Evolutionary conservation across 352 stramenopile genomes (phyloP), one percentile per base, ranked within the genome.

Genomic region (Phytopythium oedochilum): DNA sequence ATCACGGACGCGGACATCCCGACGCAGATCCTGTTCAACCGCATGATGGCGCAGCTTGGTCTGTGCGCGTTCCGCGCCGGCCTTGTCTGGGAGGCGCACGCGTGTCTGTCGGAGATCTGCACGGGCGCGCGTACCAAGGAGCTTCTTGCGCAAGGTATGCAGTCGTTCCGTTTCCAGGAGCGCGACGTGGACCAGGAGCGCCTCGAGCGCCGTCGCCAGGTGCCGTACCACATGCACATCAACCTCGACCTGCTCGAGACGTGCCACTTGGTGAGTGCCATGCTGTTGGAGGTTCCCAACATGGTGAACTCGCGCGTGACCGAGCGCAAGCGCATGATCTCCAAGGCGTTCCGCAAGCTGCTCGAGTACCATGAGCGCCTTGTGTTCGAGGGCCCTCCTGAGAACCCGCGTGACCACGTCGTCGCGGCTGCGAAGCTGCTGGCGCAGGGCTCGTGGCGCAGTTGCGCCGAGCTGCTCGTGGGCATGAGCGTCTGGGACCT

Each of bases 221-320:
- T 99, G 54, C 97, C 97, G 31, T 99, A 98, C 80, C 97, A 99
- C 78, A 98, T 99, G 90, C 97, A 99, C 79, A 98, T 99, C 68
- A 99, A 99, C 72, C 74, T 99, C 20, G 97, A 99, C 66, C 66
- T 99, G 59, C 78, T 99, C 32, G 97, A 99, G 70, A 96, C 91
- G 54, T 98, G 89, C 70, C 97, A 99, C 77, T 79, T 99, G 34
- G 98, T 98, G 38, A 96, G 85, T 62, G 97, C 97, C 36, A 99
- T 99, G 97, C 86, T 99, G 39, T 82, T 99, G 12, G 97, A 99
- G 73, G 92, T 99, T 59, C 96, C 96, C 35, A 98, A 98, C 75
- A 98, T 98, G 91, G 94, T 97, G 31, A 92, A 94, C 58, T 71
- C 79, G 59, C 78, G 78, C 47, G 66, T 85, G 7, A 78, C 81